Evolutionary conservation across 1,284 basidiomycete species (phyloP).

Genomic region (Boletus smithii): DNA sequence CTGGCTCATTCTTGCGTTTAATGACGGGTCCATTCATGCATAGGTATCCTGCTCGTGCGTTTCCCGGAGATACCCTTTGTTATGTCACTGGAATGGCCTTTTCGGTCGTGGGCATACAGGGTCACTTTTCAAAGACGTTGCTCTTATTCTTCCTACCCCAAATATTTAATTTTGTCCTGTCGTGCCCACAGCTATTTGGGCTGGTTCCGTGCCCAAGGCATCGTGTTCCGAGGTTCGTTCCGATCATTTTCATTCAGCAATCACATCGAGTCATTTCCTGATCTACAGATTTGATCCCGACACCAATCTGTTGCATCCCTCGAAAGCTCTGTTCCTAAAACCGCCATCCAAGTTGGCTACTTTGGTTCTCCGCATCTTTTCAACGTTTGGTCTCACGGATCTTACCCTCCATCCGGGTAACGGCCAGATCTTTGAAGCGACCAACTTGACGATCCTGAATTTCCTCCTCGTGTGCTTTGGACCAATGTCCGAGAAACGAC

Average conservation of each 20-base stretch:
- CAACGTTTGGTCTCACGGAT: conserved; percentile 62
- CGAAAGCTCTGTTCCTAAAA: conserved; percentile 60
- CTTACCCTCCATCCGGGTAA: conserved; percentile 55
- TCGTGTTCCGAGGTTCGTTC: conserved; percentile 75
- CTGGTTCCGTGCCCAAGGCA: conserved; percentile 93
- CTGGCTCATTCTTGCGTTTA: background rate
- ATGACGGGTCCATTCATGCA: background rate
- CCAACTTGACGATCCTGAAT: conserved; percentile 89
- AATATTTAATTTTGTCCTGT: conserved; percentile 95
- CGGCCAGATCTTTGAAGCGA: conserved; percentile 62
- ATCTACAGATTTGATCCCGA: conserved; percentile 62
- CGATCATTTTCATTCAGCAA: background rate
- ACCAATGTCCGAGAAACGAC: conserved; percentile 74
- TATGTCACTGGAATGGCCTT: conserved; percentile 98
- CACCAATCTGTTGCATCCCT: conserved; percentile 74
- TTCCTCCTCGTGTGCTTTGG: conserved; percentile 75
- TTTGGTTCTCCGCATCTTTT: conserved; percentile 56
- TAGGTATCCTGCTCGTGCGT: conserved; percentile 93
- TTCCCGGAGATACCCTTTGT: conserved; percentile 97
- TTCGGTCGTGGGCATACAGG: conserved; percentile 92
- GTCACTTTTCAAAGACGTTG: conserved; percentile 96
- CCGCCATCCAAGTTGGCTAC: conserved; percentile 51
- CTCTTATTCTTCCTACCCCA: conserved; percentile 97
- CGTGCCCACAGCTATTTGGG: conserved; percentile 93
- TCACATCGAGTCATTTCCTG: conserved; percentile 1